Percentiles rank a stretch among this genome's conserved stretches.
phyloP scores from a whole-genome alignment of 768 basidiomycete genomes.

The Trametes gibbosa region DNA sequence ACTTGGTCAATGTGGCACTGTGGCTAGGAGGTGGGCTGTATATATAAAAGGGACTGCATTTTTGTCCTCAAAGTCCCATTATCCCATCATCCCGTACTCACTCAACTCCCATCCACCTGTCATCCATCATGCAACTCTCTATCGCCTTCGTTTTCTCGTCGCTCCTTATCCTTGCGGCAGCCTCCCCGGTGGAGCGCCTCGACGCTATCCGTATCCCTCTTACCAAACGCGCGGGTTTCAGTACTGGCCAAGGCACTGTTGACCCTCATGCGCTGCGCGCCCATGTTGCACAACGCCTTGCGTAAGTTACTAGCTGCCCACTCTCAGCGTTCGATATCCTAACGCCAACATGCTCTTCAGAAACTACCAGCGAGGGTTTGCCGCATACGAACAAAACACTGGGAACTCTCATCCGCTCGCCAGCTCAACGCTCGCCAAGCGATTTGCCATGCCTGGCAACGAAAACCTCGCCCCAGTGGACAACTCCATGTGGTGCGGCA shows the following conservation, averaged over 20 bases:
- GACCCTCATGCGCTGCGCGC: slow-evolving; percentile 24
- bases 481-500: slow-evolving; percentile 44
- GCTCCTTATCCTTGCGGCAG: neutral
- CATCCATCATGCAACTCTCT: neutral
- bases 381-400: slow-evolving; percentile 44
- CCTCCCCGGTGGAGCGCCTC: slow-evolving; percentile 10
- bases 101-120: neutral
- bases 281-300: slow-evolving; percentile 23
- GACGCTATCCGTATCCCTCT: slow-evolving; percentile 29
- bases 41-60: neutral
- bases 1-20: neutral
- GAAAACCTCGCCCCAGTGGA: slow-evolving; percentile 35
- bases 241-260: slow-evolving; percentile 28
- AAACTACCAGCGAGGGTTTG: slow-evolving; percentile 43
- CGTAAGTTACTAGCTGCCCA: slow-evolving; percentile 17
- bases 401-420: slow-evolving; percentile 38
- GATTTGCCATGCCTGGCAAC: slow-evolving; percentile 23
- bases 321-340: neutral
- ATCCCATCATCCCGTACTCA: neutral
- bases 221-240: slow-evolving; percentile 26
- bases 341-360: slow-evolving; percentile 24
- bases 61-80: neutral
- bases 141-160: slow-evolving; percentile 1
- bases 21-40: neutral
- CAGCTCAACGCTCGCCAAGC: slow-evolving; percentile 20